A percentile compares a stretch with the other conserved stretches of the same genome.
phyloP scores from a whole-genome alignment of 768 basidiomycete genomes.

The Royoungia palumana region DNA sequence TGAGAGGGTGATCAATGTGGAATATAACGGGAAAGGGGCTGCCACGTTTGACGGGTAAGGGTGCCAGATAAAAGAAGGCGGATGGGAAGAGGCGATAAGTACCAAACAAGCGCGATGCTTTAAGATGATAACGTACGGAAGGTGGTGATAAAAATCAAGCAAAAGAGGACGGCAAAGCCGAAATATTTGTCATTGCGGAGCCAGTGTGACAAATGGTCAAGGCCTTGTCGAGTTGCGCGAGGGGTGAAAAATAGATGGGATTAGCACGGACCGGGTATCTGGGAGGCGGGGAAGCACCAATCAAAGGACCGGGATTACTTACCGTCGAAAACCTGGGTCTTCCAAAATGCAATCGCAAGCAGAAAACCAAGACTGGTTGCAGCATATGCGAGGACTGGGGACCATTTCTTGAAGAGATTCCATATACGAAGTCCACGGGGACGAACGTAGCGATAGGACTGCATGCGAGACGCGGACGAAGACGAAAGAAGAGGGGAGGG shows the following conservation, averaged over 20 bases:
- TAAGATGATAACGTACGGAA: slow-evolving; percentile 58
- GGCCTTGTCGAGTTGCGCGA: slow-evolving; percentile 42
- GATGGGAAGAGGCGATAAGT: slow-evolving; percentile 11
- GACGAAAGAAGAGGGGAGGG: slow-evolving; percentile 14
- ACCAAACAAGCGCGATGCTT: slow-evolving; percentile 1
- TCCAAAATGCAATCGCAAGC: slow-evolving; percentile 80
- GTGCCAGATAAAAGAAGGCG: slow-evolving; percentile 5
- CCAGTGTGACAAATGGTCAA: slow-evolving; percentile 80
- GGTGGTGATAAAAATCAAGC: slow-evolving; percentile 81
- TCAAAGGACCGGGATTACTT: slow-evolving; percentile 28
- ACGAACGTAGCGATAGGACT: slow-evolving; percentile 36
- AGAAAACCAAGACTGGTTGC: slow-evolving; percentile 76
- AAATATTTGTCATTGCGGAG: slow-evolving; percentile 66
- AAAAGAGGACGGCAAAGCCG: slow-evolving; percentile 78
- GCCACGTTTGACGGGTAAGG: slow-evolving; percentile 9
- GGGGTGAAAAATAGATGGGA: background rate
- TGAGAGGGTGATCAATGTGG: slow-evolving; percentile 87
- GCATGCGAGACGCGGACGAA: slow-evolving; percentile 16
- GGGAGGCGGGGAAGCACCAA: background rate
- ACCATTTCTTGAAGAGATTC: slow-evolving; percentile 67
- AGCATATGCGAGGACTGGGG: slow-evolving; percentile 74
- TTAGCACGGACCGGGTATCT: background rate
- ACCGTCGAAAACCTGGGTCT: slow-evolving; percentile 80
- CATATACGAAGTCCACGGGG: slow-evolving; percentile 52
- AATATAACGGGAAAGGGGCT: slow-evolving; percentile 92